A percentile compares a stretch with the other conserved stretches of the same genome.
These are phyloP conservation scores for Daldinia vernicosa DNA, from an alignment of 495 filamentous ascomycete species.

Conservation along the genomic window DNA sequence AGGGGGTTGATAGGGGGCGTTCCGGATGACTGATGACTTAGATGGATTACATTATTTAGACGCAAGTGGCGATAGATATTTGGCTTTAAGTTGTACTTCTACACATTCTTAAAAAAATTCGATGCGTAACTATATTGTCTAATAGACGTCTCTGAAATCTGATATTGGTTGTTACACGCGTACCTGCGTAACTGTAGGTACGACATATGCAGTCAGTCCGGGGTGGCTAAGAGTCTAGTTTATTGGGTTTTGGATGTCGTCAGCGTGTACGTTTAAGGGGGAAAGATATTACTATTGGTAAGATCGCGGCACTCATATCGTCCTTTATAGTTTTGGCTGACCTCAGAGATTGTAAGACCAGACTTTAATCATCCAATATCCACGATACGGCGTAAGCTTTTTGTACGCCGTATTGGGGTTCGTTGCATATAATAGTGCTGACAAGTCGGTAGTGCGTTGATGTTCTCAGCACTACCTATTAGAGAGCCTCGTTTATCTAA, in stretches of 20 bases:
- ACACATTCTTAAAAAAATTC: neutral
- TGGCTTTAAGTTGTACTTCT: neutral
- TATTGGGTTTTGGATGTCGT: conserved; percentile 9
- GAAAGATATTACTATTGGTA: conserved; percentile 11
- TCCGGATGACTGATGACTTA: neutral
- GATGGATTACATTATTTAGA: neutral
- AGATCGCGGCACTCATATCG: neutral
- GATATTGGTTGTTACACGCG: neutral
- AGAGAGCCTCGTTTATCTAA: conserved; percentile 1
- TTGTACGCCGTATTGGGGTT: neutral
- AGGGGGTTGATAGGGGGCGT: neutral
- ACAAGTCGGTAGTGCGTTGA: neutral
- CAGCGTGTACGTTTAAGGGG: conserved; percentile 6
- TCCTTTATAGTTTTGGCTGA: conserved; percentile 7
- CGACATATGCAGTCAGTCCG: neutral
- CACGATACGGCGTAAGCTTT: conserved; percentile 5
- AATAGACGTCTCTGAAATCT: neutral
- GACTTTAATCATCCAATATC: conserved; percentile 3
- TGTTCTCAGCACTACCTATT: conserved; percentile 11
- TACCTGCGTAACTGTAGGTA: neutral
- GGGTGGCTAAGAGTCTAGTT: neutral
- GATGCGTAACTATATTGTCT: neutral
- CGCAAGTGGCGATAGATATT: neutral
- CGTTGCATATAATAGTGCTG: conserved; percentile 14
- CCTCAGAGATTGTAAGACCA: conserved; percentile 8